These are phyloP conservation scores for Capsicum pubescens DNA, from an alignment of 257 asterid genomes.

Conservation along the genomic window DNA sequence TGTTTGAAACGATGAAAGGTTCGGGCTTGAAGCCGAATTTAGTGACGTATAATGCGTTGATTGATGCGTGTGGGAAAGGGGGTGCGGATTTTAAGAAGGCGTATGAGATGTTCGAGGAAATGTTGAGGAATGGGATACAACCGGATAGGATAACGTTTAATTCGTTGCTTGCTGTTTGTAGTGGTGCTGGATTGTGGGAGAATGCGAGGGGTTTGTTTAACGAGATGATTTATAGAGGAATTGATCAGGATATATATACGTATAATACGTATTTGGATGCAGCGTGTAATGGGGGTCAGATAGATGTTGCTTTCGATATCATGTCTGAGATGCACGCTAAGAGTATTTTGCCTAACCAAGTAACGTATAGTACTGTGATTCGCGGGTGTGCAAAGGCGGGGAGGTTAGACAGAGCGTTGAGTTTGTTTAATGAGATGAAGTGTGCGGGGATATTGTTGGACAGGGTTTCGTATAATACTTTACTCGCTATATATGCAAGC, in stretches of 20 bases:
- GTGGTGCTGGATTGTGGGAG: constrained; percentile 93
- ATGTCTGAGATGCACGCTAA: constrained; percentile 78
- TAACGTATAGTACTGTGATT: constrained; percentile 85
- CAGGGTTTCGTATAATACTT: constrained; percentile 84
- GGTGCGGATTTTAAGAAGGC: constrained; percentile 93
- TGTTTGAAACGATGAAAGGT: constrained; percentile 75
- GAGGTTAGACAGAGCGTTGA: constrained; percentile 68
- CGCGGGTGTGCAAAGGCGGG: constrained; percentile 94
- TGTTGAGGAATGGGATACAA: constrained; percentile 70
- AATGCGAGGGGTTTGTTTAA: constrained; percentile 64
- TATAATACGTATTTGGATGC: constrained; percentile 85
- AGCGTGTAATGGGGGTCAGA: constrained; percentile 82
- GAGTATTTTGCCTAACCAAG: constrained; percentile 76
- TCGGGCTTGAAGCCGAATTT: constrained; percentile 86
- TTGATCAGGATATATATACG: constrained; percentile 87
- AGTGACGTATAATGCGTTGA: constrained; percentile 84
- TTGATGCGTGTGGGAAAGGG: constrained; percentile 97
- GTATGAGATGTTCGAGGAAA: constrained; percentile 66
- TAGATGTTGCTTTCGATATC: constrained; percentile 79
- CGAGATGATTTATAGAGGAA: constrained; percentile 77
- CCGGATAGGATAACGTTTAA: constrained; percentile 94
- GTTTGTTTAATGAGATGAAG: constrained; percentile 88
- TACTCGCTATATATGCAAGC: constrained; percentile 81
- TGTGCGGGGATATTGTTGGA: constrained; percentile 75
- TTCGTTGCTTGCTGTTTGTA: constrained; percentile 89